Conservation (phyloP, 139 green algal species). For the Chlorella vulgaris region DNA sequence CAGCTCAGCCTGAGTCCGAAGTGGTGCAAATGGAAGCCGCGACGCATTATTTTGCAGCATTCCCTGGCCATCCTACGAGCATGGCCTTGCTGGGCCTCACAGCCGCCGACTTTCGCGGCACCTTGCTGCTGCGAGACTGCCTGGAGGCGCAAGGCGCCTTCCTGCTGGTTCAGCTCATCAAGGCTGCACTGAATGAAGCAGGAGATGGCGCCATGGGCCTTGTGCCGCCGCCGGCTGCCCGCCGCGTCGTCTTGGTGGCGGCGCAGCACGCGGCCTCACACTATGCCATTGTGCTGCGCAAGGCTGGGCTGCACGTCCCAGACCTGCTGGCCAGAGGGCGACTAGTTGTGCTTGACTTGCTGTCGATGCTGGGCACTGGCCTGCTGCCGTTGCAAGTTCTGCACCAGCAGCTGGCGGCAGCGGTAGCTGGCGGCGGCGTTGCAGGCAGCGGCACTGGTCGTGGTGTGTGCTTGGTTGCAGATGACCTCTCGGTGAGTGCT, state of each 20-base stretch:
- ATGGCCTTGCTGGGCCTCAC: neutral
- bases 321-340: neutral
- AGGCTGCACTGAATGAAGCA: neutral
- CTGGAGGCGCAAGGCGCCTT: constrained; percentile 13
- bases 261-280: neutral
- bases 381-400: neutral
- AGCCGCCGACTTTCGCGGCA: neutral
- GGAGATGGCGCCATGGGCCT: neutral
- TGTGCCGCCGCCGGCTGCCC: neutral
- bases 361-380: neutral
- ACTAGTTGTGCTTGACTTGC: constrained; percentile 4
- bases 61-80: too few relatives aligned
- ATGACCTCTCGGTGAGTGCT: constrained; percentile 30
- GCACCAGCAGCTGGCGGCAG: constrained; percentile 12
- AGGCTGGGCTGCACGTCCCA: constrained; percentile 1
- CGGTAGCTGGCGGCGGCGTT: neutral
- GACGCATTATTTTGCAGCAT: neutral
- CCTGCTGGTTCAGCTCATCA: constrained; percentile 9
- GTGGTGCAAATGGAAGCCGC: neutral
- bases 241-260: constrained; percentile 12
- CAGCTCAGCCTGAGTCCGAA: neutral
- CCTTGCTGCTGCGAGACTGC: constrained; percentile 13
- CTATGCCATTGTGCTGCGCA: constrained; percentile 19
- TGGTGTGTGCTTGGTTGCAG: constrained; percentile 6
- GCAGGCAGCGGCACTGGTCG: neutral